Evolutionary conservation across 2,329 filamentous ascomycete genomes (phyloP).

Genomic region (Pseudogymnoascus sp.): DNA sequence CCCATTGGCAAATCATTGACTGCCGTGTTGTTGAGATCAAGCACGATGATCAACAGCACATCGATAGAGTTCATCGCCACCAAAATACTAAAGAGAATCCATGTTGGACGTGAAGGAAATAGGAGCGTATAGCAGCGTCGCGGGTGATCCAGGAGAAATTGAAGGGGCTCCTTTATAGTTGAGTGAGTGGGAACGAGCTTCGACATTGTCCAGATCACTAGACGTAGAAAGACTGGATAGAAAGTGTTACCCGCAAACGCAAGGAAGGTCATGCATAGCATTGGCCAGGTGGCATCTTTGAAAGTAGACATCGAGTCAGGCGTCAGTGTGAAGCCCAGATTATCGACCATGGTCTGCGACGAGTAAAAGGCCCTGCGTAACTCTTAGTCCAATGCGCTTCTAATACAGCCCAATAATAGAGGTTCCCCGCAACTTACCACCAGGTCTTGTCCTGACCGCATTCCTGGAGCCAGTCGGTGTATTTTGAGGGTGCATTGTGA

Average conservation of each 20-base stretch:
- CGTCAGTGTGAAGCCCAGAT: conserved; percentile 87
- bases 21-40: conserved; percentile 55
- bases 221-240: conserved; percentile 87
- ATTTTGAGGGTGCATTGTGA: conserved; percentile 50
- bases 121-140: conserved; percentile 92
- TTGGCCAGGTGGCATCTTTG: conserved; percentile 61
- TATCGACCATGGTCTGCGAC: conserved; percentile 49
- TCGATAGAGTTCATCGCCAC: conserved; percentile 75
- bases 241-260: conserved; percentile 94
- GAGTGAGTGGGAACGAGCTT: conserved; percentile 55
- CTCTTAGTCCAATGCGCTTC: not conserved
- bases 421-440: conserved; percentile 84
- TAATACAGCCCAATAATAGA: conserved; percentile 47
- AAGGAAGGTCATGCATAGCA: conserved; percentile 72
- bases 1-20: conserved; percentile 62
- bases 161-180: conserved; percentile 78
- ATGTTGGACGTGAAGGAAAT: conserved; percentile 82
- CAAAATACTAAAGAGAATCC: conserved; percentile 90
- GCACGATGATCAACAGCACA: conserved; percentile 80
- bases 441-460: conserved; percentile 60
- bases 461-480: conserved; percentile 46
- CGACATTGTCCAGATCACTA: conserved; percentile 78
- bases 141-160: conserved; percentile 87
- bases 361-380: not conserved
- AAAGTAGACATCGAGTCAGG: conserved; percentile 93